Percentiles rank a stretch among this genome's conserved stretches.
Evolutionary conservation across 1,284 basidiomycete genomes (phyloP).

Genomic region (Apiotrichum gracile): DNA sequence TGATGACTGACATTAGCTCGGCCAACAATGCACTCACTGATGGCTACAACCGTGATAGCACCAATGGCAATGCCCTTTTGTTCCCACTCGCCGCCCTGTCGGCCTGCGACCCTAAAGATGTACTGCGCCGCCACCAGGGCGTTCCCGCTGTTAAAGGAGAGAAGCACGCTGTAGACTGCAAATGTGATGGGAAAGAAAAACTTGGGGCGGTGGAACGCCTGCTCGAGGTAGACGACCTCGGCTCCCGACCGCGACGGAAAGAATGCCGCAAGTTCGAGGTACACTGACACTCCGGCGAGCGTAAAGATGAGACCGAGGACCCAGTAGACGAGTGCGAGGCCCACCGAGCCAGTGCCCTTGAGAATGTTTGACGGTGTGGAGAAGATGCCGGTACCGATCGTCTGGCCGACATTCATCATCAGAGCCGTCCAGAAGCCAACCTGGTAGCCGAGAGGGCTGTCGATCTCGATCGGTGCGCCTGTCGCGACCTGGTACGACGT

Average conservation of each 20-base stretch:
- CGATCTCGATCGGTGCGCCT: slow-evolving; percentile 25
- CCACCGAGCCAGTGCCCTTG: slow-evolving; percentile 19
- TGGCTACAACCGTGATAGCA: not conserved
- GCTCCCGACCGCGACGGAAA: slow-evolving; percentile 27
- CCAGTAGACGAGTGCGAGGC: slow-evolving; percentile 27
- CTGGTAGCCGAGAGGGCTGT: slow-evolving; percentile 19
- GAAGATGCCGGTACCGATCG: slow-evolving; percentile 29
- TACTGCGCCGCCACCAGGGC: slow-evolving; percentile 19
- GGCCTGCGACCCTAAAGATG: slow-evolving; percentile 18
- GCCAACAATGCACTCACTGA: not conserved
- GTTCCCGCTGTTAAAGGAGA: slow-evolving; percentile 24
- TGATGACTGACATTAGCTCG: not conserved
- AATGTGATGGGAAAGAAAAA: slow-evolving; percentile 30
- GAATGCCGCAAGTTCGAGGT: slow-evolving; percentile 25
- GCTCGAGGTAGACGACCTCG: slow-evolving; percentile 33
- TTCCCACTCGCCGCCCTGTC: slow-evolving; percentile 22
- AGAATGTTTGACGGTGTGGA: slow-evolving; percentile 20
- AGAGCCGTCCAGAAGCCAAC: slow-evolving; percentile 18
- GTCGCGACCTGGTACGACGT: slow-evolving; percentile 18
- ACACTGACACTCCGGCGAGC: slow-evolving; percentile 22
- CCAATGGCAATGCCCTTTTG: slow-evolving; percentile 10
- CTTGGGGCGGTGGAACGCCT: slow-evolving; percentile 23
- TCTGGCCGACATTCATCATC: slow-evolving; percentile 23
- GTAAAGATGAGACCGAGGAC: slow-evolving; percentile 22
- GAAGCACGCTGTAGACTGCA: slow-evolving; percentile 23